Evolutionary conservation across 345 rosid species (phyloP).

Genomic region (Populus alba): DNA sequence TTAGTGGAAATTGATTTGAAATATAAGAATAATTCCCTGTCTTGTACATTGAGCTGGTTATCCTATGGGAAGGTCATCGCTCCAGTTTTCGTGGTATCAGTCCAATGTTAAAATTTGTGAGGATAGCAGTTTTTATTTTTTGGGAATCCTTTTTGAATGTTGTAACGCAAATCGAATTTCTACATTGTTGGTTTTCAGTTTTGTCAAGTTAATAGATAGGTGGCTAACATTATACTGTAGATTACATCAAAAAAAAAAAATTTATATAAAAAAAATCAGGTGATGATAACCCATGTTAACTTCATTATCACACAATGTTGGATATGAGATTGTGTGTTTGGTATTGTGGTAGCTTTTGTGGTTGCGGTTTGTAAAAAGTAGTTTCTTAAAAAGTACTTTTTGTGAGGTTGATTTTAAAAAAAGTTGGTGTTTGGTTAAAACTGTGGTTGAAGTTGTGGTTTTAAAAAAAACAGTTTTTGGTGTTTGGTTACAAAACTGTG

Average conservation of each 20-base stretch:
- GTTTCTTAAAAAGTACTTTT: too few relatives aligned
- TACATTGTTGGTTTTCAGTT: neutral
- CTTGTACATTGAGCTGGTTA: neutral
- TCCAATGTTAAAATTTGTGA: neutral
- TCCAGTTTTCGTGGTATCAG: neutral
- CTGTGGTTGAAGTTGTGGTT: too few relatives aligned
- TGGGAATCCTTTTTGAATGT: neutral
- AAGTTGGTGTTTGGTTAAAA: too few relatives aligned
- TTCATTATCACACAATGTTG: too few relatives aligned
- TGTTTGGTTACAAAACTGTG: too few relatives aligned
- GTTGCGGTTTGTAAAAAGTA: too few relatives aligned
- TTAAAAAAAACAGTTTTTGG: too few relatives aligned
- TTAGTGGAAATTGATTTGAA: neutral
- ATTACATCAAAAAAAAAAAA: too few relatives aligned
- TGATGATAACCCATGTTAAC: too few relatives aligned
- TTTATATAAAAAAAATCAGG: too few relatives aligned
- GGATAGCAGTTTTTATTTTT: neutral
- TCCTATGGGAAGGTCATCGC: neutral
- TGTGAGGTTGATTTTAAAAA: too few relatives aligned
- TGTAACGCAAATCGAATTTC: neutral
- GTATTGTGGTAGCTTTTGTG: too few relatives aligned
- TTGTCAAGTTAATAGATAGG: neutral
- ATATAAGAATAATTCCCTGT: neutral
- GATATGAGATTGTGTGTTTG: constrained; percentile 5
- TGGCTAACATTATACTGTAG: fast-evolving